Evolutionary conservation across 306 rosid species (phyloP), one percentile per base, ranked within the genome.

Genomic region (Vigna nakashimae): DNA sequence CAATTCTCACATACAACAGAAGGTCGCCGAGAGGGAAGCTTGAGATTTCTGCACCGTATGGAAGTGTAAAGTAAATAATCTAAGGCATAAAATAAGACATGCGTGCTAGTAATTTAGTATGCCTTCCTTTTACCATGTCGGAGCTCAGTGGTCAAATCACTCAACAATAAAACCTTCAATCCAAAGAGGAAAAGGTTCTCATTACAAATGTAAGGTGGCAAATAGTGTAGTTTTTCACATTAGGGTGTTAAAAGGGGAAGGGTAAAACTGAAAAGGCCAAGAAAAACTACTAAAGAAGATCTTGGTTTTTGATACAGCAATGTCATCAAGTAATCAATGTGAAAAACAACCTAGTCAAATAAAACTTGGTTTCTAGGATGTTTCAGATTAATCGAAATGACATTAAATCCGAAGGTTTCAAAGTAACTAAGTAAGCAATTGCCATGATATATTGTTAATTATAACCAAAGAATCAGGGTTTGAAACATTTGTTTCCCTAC

Each of bases 1-100:
- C 99, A 92, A 80, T 81, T 95, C 88, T 95, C 99, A 46, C 99
- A 91, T 36, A 95, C 99, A 78, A 95, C 74, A 24, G 98, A 90
- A 68, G 99, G 99, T 65, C 84, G 88, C 22, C 89, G 90, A 9
- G 98, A 95, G 38, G 99, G 99, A 73, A 92, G 90, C 89, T 88
- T 92, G 43, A 95, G 92, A 88, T 95, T 92, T 86, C 99, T 95
- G 78, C 86, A 82, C 15, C 57, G 58, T 34, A 28, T 72, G 76
- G 34, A 51, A 32, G 42, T 82, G 59, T 16, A 51, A 68, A 75
- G 69, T 42, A 42, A 42, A 42, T 42, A 69, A 79, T 62, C 38
- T 34, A 73, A 60, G 58, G 65, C 55, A 40, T 55, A 22, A 58
- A 14, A 60, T 66, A 65, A 48, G 18, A 13, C 65, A 60, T 8